Evolutionary conservation across 768 basidiomycete genomes (phyloP), one percentile per base, ranked within the genome.

Genomic region (Cystofilobasidium ferigula): DNA sequence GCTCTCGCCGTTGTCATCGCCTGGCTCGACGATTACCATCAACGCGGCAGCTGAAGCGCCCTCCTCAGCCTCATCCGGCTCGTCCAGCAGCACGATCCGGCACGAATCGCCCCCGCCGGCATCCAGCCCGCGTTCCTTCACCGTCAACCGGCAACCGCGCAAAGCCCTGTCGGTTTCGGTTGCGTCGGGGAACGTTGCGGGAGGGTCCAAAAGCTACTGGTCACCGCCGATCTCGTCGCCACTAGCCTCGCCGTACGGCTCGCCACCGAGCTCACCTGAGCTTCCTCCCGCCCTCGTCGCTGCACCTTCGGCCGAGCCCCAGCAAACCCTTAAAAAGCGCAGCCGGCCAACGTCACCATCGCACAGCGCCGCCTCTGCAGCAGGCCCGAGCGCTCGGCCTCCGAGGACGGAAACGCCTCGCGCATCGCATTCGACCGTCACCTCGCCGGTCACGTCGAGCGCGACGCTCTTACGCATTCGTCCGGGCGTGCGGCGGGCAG

Each of bases 141-240:
- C 28, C 51, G 51, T 54, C 51, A 54, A 26, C 18, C 51, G 51
- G 3, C 51, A 54, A 13, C 26, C 51, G 13, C 51, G 51, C 51
- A 54, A 54, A 28, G 51, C 30, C 13, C 51, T 54, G 2, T 54
- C 30, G 28, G 51, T 54, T 6, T 54, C 51, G 5, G 28, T 54
- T 18, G 9, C 28, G 14, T 30, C 51, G 30, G 13, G 28, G 9
- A 14, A 14, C 9, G 28, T n/a, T 2, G 51, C 5, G 18, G 51
- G 18, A 6, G 30, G 18, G 3, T 3, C 51, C 1, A 26, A 28
- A 16, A 28, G 51, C 28, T 28, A 32, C 30, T 54, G 51, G 51
- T 54, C 51, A 7, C 51, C 51, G 5, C 30, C 51, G 28, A 32
- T 54, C 51, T 54, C 51, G 51, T 54, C 51, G 32, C 51, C 51